Percentiles rank a stretch among this genome's conserved stretches.
These are phyloP conservation scores for Nigrospora sphaerica DNA, from an alignment of 2,329 filamentous ascomycete genomes.

Conservation along the genomic window DNA sequence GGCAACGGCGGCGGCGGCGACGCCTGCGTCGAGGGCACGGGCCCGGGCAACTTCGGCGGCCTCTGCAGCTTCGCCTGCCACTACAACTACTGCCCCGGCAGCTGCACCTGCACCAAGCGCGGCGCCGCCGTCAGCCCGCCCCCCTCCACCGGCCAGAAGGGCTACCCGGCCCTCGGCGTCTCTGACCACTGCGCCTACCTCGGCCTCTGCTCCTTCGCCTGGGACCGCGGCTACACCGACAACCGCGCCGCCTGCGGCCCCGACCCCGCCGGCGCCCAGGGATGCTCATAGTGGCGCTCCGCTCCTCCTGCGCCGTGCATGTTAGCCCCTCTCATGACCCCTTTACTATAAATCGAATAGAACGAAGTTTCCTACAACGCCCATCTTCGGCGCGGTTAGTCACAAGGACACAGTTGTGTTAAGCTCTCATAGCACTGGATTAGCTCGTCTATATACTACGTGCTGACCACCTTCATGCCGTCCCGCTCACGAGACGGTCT, in stretches of 20 bases:
- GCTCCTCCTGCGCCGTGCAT: too few relatives aligned
- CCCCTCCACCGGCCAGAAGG: conserved; percentile 2
- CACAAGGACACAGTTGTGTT: too few relatives aligned
- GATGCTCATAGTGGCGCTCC: neutral
- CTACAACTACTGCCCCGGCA: conserved; percentile 18
- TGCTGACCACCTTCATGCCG: too few relatives aligned
- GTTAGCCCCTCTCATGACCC: too few relatives aligned
- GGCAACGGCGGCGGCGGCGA: conserved; percentile 10
- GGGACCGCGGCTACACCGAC: conserved; percentile 8
- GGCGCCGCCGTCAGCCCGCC: conserved; percentile 6
- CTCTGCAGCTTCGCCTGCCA: conserved; percentile 19
- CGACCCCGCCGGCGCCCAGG: conserved; percentile 3
- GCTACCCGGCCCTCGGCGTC: conserved; percentile 9
- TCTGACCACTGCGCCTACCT: conserved; percentile 9
- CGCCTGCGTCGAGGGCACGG: conserved; percentile 15
- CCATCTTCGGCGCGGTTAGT: too few relatives aligned
- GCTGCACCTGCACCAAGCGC: conserved; percentile 14
- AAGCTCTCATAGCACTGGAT: too few relatives aligned
- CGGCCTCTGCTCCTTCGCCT: conserved; percentile 11
- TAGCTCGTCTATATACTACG: too few relatives aligned
- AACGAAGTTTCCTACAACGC: too few relatives aligned
- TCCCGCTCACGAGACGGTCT: too few relatives aligned
- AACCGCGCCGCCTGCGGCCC: conserved; percentile 5
- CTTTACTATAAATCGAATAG: too few relatives aligned
- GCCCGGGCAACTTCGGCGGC: conserved; percentile 7